phyloP scores from a whole-genome alignment of 1,284 basidiomycete species.

The Irpex sp. region DNA sequence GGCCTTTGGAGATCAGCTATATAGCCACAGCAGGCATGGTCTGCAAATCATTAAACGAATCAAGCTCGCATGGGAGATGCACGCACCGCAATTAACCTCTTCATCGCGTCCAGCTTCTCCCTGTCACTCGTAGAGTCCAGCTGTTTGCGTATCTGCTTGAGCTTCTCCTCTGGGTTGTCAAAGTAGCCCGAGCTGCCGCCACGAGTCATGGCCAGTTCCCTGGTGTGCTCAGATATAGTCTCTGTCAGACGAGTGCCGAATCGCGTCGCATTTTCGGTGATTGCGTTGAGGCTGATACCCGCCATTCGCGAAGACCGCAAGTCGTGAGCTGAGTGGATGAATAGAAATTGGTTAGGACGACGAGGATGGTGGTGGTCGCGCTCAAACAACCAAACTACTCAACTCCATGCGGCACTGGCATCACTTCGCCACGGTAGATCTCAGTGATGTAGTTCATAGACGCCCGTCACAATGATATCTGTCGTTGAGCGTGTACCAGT shows the following conservation, averaged over 20 bases:
- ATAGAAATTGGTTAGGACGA: not conserved
- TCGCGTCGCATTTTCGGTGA: conserved; percentile 77
- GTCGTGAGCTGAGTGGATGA: not conserved
- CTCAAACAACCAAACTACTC: no score
- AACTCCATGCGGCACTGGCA: no score
- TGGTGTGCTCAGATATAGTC: conserved; percentile 72
- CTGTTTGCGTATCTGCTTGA: conserved; percentile 77
- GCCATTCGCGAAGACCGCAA: conserved; percentile 32
- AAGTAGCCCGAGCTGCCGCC: conserved; percentile 57
- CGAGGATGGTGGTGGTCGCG: not conserved
- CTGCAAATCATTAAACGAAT: not conserved
- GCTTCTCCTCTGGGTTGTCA: conserved; percentile 69
- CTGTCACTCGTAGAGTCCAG: conserved; percentile 83
- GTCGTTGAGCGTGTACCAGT: no score
- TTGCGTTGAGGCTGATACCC: conserved; percentile 57
- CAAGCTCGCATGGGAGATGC: not conserved
- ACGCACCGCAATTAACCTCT: conserved; percentile 85
- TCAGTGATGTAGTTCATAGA: no score
- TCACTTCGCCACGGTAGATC: no score
- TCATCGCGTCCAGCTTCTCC: conserved; percentile 92
- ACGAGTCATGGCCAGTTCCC: conserved; percentile 59
- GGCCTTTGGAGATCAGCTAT: conserved; percentile 89
- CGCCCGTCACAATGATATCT: no score
- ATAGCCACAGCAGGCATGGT: conserved; percentile 9
- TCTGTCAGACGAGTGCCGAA: conserved; percentile 78